Evolutionary conservation across 805 yeast species (phyloP).

Genomic region (Babjeviella inositovora): DNA sequence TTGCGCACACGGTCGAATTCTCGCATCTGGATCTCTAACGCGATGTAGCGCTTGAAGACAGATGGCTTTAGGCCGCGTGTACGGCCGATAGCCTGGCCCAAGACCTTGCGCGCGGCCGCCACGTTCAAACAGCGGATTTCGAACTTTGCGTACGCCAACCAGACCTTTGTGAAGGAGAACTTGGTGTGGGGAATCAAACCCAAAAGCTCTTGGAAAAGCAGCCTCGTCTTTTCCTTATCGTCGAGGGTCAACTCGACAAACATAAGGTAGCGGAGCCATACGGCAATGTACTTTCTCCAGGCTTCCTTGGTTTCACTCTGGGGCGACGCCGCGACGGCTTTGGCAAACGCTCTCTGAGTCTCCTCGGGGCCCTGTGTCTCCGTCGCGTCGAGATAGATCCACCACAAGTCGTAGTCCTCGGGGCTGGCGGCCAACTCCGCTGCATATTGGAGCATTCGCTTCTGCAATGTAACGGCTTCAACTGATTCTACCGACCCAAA

Average conservation of each 20-base stretch:
- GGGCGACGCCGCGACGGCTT: constrained; percentile 25
- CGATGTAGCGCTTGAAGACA: constrained; percentile 48
- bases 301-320: constrained; percentile 11
- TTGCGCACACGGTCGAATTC: constrained; percentile 72
- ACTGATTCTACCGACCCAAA: constrained; percentile 39
- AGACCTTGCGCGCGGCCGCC: constrained; percentile 39
- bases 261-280: constrained; percentile 55
- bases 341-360: constrained; percentile 19
- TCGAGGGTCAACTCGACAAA: constrained; percentile 36
- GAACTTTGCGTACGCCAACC: constrained; percentile 61
- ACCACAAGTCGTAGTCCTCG: constrained; percentile 66
- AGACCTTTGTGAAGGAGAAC: constrained; percentile 57
- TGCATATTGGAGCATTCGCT: constrained; percentile 42
- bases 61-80: constrained; percentile 45
- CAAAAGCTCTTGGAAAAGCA: constrained; percentile 31
- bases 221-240: constrained; percentile 28
- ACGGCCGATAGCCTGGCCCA: constrained; percentile 61
- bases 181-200: constrained; percentile 34
- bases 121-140: constrained; percentile 49
- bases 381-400: constrained; percentile 46
- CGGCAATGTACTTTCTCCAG: constrained; percentile 57
- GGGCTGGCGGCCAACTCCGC: constrained; percentile 26
- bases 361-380: constrained; percentile 13
- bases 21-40: constrained; percentile 46
- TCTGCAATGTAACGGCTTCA: constrained; percentile 31